Base-by-base conservation (phyloP, 1,139 yeast genomes). In the Blastobotrys persicus region DNA sequence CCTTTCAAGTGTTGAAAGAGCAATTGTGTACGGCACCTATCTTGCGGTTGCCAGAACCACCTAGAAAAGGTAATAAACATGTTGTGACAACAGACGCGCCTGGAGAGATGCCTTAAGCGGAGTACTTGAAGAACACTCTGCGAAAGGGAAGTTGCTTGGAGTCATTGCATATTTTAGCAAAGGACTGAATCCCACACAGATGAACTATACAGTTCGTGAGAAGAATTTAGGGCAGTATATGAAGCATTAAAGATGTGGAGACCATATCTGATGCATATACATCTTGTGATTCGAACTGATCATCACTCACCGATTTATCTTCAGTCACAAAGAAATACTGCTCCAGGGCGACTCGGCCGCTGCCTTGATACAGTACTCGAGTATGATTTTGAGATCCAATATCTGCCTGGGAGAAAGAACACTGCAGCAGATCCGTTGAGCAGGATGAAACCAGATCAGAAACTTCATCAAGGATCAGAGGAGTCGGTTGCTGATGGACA, bases 141-240 rank as follows among this genome's bases (percentile, higher is more conserved):
- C 19, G 18, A 12, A 34, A 3, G 18, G 11, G 4, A 11, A 34
- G 19, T 12, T 34, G 3, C 19, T 34, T n/a, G 38, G 38, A 6
- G 38, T 34, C 18, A 12, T 34, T 9, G 38, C 38, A 4, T 34
- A 34, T 19, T 13, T 4, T 11, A n/a, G 18, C 18, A 34, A 16
- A 34, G 18, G 19, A 14, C 38, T 34, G 18, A 11, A 34, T 3
- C 18, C 11, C 3, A 14, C 4, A 4, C 11, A 50, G 31, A 31
- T 28, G 13, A 31, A 43, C 23, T 49, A 46, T 42, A 41, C 50
- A 4, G 44, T 49, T 16, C 40, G 48, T 7, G 48, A 49, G 13
- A 38, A 34, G 17, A 49, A 19, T 23, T 35, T 12, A 7, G 38
- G 13, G 52, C 52, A 9, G 23, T 47, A n/a, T 20, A 42, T 6